These are phyloP conservation scores for Phaffomyces thermotolerans DNA, from an alignment of 805 yeast genomes.

Conservation along the genomic window DNA sequence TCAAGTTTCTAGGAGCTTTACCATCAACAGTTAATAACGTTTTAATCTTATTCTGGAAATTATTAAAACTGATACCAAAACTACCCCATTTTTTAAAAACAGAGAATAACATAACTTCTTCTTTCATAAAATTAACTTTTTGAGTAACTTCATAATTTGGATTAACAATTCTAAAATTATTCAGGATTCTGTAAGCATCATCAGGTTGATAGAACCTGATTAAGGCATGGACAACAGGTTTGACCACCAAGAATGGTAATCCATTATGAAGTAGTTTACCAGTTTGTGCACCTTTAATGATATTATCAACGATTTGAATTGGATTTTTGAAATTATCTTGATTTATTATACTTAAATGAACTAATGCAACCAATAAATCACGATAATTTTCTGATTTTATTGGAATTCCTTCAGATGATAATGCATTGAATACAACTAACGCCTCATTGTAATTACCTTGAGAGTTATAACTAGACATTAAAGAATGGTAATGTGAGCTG, in stretches of 20 bases:
- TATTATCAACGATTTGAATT: slow-evolving; percentile 24
- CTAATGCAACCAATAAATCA: slow-evolving; percentile 26
- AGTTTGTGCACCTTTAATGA: slow-evolving; percentile 23
- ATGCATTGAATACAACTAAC: slow-evolving; percentile 20
- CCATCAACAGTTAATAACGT: slow-evolving; percentile 11
- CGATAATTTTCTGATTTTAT: slow-evolving; percentile 24
- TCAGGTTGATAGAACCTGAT: slow-evolving; percentile 25
- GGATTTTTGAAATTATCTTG: slow-evolving; percentile 24
- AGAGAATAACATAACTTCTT: slow-evolving; percentile 25
- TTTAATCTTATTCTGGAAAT: slow-evolving; percentile 18
- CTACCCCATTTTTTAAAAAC: slow-evolving; percentile 24
- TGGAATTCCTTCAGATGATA: slow-evolving; percentile 19
- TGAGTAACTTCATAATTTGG: slow-evolving; percentile 19
- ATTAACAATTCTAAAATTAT: slow-evolving; percentile 24
- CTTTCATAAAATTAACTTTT: slow-evolving; percentile 23
- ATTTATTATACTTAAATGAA: slow-evolving; percentile 23
- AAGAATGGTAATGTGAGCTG: slow-evolving; percentile 23
- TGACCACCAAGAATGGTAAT: slow-evolving; percentile 28
- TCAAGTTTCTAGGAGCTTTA: slow-evolving; percentile 17
- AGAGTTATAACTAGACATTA: slow-evolving; percentile 26
- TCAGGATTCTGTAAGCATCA: slow-evolving; percentile 27
- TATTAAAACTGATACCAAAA: slow-evolving; percentile 23
- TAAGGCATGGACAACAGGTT: slow-evolving; percentile 28
- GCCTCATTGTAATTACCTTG: slow-evolving; percentile 23
- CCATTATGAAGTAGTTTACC: slow-evolving; percentile 16